These are phyloP conservation scores for Aspergillus brunneoviolaceus DNA, from an alignment of 2,329 filamentous ascomycete species.

Conservation along the genomic window DNA sequence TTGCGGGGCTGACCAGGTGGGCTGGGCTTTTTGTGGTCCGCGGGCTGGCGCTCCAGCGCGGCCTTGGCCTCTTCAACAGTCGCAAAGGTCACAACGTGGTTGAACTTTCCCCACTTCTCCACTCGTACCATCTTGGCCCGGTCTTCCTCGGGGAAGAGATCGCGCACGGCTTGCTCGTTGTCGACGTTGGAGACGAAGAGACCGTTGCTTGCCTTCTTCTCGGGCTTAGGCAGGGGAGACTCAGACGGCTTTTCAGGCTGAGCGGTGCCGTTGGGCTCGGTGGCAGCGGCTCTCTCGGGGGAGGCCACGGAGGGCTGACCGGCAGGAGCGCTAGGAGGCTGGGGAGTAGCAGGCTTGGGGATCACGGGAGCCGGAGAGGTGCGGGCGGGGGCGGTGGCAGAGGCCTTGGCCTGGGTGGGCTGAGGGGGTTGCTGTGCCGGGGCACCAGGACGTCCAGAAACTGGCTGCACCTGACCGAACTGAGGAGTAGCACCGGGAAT, in stretches of 20 bases:
- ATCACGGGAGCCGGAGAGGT: constrained; percentile 44
- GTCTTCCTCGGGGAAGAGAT: constrained; percentile 81
- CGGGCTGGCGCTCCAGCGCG: constrained; percentile 71
- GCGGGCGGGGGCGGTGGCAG: constrained; percentile 30
- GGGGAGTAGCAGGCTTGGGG: constrained; percentile 42
- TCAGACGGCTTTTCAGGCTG: constrained; percentile 46
- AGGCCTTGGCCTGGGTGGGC: constrained; percentile 31
- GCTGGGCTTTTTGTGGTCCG: constrained; percentile 71
- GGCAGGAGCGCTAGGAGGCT: constrained; percentile 38
- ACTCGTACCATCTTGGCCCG: constrained; percentile 75
- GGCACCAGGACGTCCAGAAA: constrained; percentile 23
- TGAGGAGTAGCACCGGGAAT: constrained; percentile 40
- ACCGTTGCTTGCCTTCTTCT: constrained; percentile 70
- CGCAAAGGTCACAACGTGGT: constrained; percentile 80
- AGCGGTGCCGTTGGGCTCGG: constrained; percentile 53
- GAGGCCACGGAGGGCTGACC: constrained; percentile 43
- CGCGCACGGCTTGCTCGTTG: constrained; percentile 76
- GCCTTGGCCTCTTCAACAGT: constrained; percentile 75
- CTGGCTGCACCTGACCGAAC: constrained; percentile 43
- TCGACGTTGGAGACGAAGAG: constrained; percentile 88
- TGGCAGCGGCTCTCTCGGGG: constrained; percentile 52
- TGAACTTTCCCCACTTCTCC: constrained; percentile 67
- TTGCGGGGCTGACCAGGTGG: constrained; percentile 70
- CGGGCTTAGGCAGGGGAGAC: constrained; percentile 57
- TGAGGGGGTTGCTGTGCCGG: constrained; percentile 35